These are phyloP conservation scores for Skeletonema tropicum DNA, from an alignment of 108 stramenopile species.

Conservation along the genomic window DNA sequence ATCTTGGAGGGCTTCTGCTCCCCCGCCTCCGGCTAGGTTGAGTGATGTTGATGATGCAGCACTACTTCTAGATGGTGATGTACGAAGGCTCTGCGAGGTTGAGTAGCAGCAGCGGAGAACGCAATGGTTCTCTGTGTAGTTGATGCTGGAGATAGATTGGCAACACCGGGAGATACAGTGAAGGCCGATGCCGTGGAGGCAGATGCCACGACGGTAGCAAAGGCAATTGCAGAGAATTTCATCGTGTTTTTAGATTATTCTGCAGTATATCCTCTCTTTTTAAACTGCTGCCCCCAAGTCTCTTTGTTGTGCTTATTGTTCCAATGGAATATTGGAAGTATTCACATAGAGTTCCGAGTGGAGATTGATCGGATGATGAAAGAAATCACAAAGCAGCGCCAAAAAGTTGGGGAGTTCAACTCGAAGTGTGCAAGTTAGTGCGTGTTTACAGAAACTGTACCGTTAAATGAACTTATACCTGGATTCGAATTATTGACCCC, in stretches of 20 bases:
- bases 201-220: slow-evolving; percentile 22
- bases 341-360: background rate
- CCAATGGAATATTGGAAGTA: background rate
- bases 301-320: background rate
- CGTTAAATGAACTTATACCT: background rate
- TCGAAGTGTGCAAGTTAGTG: background rate
- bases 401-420: background rate
- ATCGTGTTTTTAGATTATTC: slow-evolving; percentile 6
- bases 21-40: slow-evolving; percentile 33
- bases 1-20: slow-evolving; percentile 35
- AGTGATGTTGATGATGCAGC: slow-evolving; percentile 28
- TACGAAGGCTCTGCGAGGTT: background rate
- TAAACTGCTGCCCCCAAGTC: background rate
- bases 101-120: slow-evolving; percentile 1
- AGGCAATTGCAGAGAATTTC: slow-evolving; percentile 44
- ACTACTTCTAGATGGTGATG: background rate
- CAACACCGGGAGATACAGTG: slow-evolving; percentile 13
- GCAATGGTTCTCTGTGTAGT: background rate
- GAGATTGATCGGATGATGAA: background rate
- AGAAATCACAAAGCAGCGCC: background rate
- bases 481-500: background rate
- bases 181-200: slow-evolving; percentile 31
- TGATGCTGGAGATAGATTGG: slow-evolving; percentile 7
- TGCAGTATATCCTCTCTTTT: background rate
- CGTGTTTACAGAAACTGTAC: background rate